Evolutionary conservation across 202 grass and related monocot species (phyloP).

Genomic region (Carex sylvatica): DNA sequence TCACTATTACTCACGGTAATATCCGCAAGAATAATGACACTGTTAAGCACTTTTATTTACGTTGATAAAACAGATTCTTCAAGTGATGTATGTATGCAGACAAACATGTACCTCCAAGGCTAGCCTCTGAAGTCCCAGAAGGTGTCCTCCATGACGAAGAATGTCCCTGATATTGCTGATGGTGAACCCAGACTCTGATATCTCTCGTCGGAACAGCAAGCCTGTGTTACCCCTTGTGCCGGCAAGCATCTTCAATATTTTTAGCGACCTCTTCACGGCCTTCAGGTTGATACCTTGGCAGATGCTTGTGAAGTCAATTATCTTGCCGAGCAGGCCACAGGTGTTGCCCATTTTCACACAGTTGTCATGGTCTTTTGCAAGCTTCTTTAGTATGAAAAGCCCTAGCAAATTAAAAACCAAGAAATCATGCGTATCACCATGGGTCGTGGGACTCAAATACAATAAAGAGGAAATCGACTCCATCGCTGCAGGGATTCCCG

Average conservation of each 20-base stretch:
- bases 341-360: conserved; percentile 55
- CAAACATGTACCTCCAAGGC: conserved; percentile 32
- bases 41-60: too few relatives aligned
- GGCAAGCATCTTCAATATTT: conserved; percentile 45
- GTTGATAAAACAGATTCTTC: too few relatives aligned
- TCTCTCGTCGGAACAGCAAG: conserved; percentile 39
- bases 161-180: conserved; percentile 63
- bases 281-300: conserved; percentile 7
- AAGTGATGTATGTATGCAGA: background rate
- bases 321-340: conserved; percentile 47
- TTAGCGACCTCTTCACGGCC: conserved; percentile 49
- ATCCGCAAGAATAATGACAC: too few relatives aligned
- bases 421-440: background rate
- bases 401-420: conserved; percentile 54
- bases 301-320: conserved; percentile 50
- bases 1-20: too few relatives aligned
- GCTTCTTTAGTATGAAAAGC: conserved; percentile 60
- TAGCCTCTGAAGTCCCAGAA: conserved; percentile 38
- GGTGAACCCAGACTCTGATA: conserved; percentile 40
- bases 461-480: conserved; percentile 53
- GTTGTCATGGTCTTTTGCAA: conserved; percentile 50
- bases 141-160: conserved; percentile 26
- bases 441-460: conserved; percentile 2
- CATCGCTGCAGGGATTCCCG: conserved; percentile 45
- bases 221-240: conserved; percentile 38